Percentiles rank a stretch among this genome's conserved stretches.
Conservation (phyloP, 2,329 filamentous ascomycete species). For the Monilinia vaccinii-corymbosi region DNA sequence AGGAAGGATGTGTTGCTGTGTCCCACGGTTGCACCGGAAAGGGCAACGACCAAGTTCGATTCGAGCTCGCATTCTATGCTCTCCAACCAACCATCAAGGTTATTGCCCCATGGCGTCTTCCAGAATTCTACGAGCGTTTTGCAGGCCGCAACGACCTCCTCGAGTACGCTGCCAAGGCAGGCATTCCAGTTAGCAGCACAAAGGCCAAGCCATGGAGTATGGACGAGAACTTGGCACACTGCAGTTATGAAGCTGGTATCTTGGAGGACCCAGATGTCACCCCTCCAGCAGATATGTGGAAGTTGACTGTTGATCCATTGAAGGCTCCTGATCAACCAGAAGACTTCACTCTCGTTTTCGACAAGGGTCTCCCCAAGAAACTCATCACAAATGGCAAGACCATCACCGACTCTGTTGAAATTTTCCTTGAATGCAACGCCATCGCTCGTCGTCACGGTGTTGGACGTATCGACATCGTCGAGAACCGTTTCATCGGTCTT, state of each 20-base stretch:
- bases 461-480: constrained; percentile 75
- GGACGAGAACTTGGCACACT: constrained; percentile 67
- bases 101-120: constrained; percentile 66
- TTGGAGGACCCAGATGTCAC: constrained; percentile 57
- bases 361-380: constrained; percentile 66
- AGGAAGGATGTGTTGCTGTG: constrained; percentile 43
- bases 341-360: constrained; percentile 63
- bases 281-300: constrained; percentile 75
- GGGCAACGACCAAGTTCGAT: constrained; percentile 57
- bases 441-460: constrained; percentile 66
- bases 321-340: constrained; percentile 62
- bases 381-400: constrained; percentile 49
- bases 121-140: constrained; percentile 62
- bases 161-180: constrained; percentile 57
- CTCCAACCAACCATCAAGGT: constrained; percentile 58
- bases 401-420: constrained; percentile 58
- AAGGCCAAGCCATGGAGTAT: constrained; percentile 62
- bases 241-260: constrained; percentile 70
- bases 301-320: constrained; percentile 57
- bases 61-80: constrained; percentile 54
- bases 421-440: constrained; percentile 64
- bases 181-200: constrained; percentile 64
- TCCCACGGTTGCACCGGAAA: constrained; percentile 53
- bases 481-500: constrained; percentile 71
- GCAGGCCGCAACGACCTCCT: constrained; percentile 63